Percentiles rank a stretch among this genome's conserved stretches.
phyloP scores from a whole-genome alignment of 768 basidiomycete genomes.

The Lentinula sp. region DNA sequence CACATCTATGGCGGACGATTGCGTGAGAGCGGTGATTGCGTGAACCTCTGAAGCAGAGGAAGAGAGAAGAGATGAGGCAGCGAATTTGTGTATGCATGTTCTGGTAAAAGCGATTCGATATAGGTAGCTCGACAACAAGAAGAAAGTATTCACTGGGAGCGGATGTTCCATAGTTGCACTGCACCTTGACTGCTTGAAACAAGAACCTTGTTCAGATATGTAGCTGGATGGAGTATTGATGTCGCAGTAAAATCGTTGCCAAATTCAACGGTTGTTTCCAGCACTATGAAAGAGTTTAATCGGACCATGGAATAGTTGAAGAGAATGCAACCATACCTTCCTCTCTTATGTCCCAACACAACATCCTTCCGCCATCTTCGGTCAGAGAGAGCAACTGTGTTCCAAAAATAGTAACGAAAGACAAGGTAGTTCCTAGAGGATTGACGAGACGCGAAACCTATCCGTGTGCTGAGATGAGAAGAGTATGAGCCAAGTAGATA shows the following conservation, averaged over 20 bases:
- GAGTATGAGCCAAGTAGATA: neutral
- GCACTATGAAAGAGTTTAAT: constrained; percentile 29
- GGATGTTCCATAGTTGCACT: constrained; percentile 92
- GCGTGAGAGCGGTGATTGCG: constrained; percentile 74
- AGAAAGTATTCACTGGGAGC: constrained; percentile 54
- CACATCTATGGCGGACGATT: constrained; percentile 95
- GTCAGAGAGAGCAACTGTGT: constrained; percentile 73
- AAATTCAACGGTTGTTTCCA: constrained; percentile 70
- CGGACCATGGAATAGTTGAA: neutral
- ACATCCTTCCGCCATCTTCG: constrained; percentile 70
- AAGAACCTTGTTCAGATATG: constrained; percentile 94
- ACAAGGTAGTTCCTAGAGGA: constrained; percentile 54
- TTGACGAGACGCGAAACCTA: constrained; percentile 59
- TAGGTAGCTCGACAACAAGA: neutral
- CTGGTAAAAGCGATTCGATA: constrained; percentile 30
- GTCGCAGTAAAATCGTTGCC: constrained; percentile 83
- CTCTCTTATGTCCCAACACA: constrained; percentile 66
- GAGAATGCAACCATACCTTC: constrained; percentile 40
- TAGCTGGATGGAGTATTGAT: constrained; percentile 84
- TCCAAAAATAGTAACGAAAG: constrained; percentile 74
- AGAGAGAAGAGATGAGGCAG: constrained; percentile 45
- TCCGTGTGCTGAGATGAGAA: constrained; percentile 2
- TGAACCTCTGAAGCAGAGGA: constrained; percentile 23
- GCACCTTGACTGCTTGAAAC: constrained; percentile 76
- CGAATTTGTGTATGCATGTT: constrained; percentile 78